Conservation (phyloP, 805 yeast genomes). For the Starmerella roubikii region DNA sequence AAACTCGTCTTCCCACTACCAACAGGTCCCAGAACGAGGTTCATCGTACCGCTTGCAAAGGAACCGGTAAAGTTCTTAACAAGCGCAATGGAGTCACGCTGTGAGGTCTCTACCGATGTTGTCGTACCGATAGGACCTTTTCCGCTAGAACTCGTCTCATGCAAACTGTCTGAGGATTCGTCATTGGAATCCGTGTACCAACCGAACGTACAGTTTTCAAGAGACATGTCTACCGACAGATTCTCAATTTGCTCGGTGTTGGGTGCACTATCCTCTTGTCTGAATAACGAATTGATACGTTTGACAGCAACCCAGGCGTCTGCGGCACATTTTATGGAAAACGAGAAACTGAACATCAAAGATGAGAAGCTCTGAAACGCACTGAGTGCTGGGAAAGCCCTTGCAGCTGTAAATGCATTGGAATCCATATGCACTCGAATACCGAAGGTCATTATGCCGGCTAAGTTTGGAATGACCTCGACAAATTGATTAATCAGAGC, state of each 20-base stretch:
- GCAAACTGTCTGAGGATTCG: no score
- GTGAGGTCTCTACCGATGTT: no score
- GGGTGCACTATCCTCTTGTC: background rate
- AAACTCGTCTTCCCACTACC: constrained; percentile 73
- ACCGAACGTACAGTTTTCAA: constrained; percentile 1
- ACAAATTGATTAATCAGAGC: constrained; percentile 1
- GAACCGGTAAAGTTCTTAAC: constrained; percentile 37
- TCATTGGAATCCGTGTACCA: background rate
- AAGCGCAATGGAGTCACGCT: background rate
- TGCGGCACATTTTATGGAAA: constrained; percentile 31
- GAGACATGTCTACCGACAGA: background rate
- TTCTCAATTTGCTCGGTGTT: background rate
- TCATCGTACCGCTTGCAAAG: constrained; percentile 50
- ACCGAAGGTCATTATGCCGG: constrained; percentile 9
- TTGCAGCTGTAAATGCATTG: background rate
- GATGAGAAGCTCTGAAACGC: constrained; percentile 4
- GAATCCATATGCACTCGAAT: constrained; percentile 2
- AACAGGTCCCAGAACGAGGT: constrained; percentile 63
- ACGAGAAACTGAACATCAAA: constrained; percentile 28
- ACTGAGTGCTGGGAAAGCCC: constrained; percentile 9
- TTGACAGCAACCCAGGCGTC: constrained; percentile 26
- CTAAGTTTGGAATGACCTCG: constrained; percentile 3
- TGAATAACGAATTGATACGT: constrained; percentile 12
- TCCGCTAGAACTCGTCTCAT: no score
- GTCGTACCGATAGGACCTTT: no score